phyloP scores from a whole-genome alignment of 2,329 filamentous ascomycete species.

The Xylaria sp. region DNA sequence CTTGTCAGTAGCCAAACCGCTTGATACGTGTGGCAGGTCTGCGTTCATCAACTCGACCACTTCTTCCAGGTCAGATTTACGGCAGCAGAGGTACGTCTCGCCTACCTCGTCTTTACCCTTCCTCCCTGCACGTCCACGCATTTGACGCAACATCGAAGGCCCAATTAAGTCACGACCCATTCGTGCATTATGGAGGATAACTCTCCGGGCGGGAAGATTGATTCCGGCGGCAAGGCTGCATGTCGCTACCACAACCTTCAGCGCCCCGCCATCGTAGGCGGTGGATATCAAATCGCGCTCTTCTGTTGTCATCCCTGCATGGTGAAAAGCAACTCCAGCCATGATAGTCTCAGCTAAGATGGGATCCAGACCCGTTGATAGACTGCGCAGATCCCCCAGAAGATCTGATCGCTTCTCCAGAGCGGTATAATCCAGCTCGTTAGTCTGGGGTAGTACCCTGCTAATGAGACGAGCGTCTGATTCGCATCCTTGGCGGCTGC shows the following conservation, averaged over 20 bases:
- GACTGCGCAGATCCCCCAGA: constrained; percentile 71
- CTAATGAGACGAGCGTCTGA: constrained; percentile 74
- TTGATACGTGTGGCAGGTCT: constrained; percentile 75
- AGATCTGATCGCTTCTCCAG: constrained; percentile 70
- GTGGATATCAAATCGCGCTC: constrained; percentile 77
- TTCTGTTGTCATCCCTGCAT: constrained; percentile 77
- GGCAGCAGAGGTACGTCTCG: constrained; percentile 81
- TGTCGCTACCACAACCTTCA: constrained; percentile 79
- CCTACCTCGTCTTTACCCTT: constrained; percentile 82
- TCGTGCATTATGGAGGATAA: constrained; percentile 78
- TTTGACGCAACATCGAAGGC: constrained; percentile 81
- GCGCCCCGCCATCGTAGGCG: constrained; percentile 73
- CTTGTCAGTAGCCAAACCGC: constrained; percentile 74
- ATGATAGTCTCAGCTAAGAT: constrained; percentile 71
- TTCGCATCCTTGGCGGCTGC: constrained; percentile 74
- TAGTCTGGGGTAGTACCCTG: constrained; percentile 67
- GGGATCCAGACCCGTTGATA: constrained; percentile 73
- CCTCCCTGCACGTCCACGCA: constrained; percentile 80
- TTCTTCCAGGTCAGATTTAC: constrained; percentile 72
- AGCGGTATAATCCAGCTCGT: constrained; percentile 58
- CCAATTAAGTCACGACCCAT: constrained; percentile 83
- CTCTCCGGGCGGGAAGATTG: constrained; percentile 75
- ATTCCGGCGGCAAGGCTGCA: constrained; percentile 86
- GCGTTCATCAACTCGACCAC: constrained; percentile 77
- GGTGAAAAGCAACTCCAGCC: constrained; percentile 77